These are phyloP conservation scores for Marasmius oreades DNA, from an alignment of 1,284 basidiomycete species.

Conservation along the genomic window DNA sequence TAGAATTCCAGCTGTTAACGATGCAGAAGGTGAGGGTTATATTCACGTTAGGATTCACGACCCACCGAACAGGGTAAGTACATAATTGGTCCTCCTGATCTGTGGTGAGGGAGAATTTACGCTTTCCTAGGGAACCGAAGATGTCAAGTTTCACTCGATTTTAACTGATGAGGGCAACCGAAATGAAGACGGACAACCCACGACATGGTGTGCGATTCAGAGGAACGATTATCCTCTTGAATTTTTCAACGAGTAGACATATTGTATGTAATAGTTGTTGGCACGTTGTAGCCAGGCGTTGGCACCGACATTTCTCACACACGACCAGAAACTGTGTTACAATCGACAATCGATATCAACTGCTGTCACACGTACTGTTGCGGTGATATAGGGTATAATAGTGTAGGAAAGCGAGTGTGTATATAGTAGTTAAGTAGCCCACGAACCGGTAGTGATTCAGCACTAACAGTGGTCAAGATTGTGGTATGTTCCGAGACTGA, in stretches of 20 bases:
- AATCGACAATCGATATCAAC: no score
- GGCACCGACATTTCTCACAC: no score
- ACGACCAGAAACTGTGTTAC: no score
- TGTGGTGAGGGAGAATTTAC: neutral
- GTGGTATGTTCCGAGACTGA: slow-evolving; percentile 62
- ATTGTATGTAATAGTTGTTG: no score
- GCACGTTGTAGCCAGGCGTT: no score
- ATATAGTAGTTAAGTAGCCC: no score
- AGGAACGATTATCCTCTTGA: slow-evolving; percentile 53
- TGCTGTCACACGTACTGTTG: no score
- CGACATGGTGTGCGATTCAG: slow-evolving; percentile 63
- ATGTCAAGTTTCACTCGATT: slow-evolving; percentile 68
- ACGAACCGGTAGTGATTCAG: no score
- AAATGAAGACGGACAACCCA: slow-evolving; percentile 49
- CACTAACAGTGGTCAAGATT: no score
- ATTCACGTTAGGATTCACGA: slow-evolving; percentile 75
- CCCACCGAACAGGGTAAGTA: slow-evolving; percentile 61
- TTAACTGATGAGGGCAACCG: slow-evolving; percentile 61
- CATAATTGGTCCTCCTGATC: neutral
- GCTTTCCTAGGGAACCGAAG: slow-evolving; percentile 51
- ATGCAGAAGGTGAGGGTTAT: slow-evolving; percentile 60
- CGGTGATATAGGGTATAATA: no score
- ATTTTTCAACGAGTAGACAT: slow-evolving; percentile 69
- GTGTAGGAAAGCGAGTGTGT: no score
- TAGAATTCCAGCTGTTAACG: slow-evolving; percentile 61